Percentiles rank a stretch among this genome's conserved stretches.
Evolutionary conservation across 192 early-diverging fungal genomes (phyloP).

Genomic region (Backusella australiensis): DNA sequence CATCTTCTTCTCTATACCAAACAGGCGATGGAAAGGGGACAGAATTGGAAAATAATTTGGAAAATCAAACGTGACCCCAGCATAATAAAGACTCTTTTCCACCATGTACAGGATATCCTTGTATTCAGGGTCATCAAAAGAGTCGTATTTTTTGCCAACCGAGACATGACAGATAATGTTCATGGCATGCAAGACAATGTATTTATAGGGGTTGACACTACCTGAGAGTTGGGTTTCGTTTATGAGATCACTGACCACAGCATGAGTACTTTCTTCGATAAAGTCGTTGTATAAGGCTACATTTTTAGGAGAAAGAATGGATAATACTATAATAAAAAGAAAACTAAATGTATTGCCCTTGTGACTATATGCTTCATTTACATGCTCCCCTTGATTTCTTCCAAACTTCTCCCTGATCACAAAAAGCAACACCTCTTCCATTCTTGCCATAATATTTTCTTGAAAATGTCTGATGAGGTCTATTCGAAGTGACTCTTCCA

Average conservation of each 20-base stretch:
- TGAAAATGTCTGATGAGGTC: background rate
- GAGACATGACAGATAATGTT: background rate
- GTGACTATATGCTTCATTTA: background rate
- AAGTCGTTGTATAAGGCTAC: background rate
- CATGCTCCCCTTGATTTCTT: background rate
- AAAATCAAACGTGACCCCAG: background rate
- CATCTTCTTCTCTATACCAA: background rate
- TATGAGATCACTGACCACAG: background rate
- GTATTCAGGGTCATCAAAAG: background rate
- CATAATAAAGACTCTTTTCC: background rate
- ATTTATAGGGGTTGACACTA: background rate
- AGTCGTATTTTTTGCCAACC: background rate
- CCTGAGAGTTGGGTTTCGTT: background rate
- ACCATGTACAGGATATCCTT: background rate
- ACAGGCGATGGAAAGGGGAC: background rate
- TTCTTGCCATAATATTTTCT: background rate
- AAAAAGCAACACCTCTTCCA: background rate
- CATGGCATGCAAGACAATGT: background rate
- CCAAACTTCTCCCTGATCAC: background rate
- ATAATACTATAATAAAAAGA: background rate
- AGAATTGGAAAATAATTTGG: background rate
- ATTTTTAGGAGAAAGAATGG: background rate
- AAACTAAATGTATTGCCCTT: too few relatives aligned
- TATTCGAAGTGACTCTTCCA: background rate
- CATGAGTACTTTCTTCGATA: background rate